Percentiles rank a stretch among this genome's conserved stretches.
These are phyloP conservation scores for Ustilago vetiveriae DNA, from an alignment of 1,284 basidiomycete species.

Conservation along the genomic window DNA sequence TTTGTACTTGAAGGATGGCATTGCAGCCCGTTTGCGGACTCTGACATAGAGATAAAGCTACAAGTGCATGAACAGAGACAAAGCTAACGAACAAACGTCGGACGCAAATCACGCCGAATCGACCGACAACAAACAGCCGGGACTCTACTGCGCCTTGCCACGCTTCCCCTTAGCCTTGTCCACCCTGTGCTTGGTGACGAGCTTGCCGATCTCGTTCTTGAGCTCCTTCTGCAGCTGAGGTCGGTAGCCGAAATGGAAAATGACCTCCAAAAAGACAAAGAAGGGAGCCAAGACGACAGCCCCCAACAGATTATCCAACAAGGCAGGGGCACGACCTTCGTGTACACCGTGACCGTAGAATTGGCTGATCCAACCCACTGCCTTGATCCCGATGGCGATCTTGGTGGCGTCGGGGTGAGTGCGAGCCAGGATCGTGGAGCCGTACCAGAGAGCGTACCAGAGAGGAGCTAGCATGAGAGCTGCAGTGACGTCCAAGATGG, in stretches of 20 bases:
- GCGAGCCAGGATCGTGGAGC: constrained; percentile 21
- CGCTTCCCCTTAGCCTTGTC: constrained; percentile 33
- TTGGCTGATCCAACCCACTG: constrained; percentile 55
- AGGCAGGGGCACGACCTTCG: constrained; percentile 55
- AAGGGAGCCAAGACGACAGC: constrained; percentile 60
- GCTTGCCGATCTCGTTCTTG: constrained; percentile 54
- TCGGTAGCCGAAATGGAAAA: constrained; percentile 59
- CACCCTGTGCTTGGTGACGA: constrained; percentile 44
- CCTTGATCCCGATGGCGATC: constrained; percentile 37
- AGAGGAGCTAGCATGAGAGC: constrained; percentile 50
- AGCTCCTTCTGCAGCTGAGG: constrained; percentile 55
- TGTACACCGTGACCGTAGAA: constrained; percentile 62
- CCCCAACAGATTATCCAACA: constrained; percentile 58
- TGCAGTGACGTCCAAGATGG: constrained; percentile 47
- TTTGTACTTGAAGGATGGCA: no score
- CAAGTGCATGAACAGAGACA: no score
- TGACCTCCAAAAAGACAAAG: constrained; percentile 59
- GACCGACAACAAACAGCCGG: background rate
- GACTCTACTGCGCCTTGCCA: constrained; percentile 21
- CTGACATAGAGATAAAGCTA: no score
- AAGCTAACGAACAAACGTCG: no score
- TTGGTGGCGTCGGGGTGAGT: constrained; percentile 33
- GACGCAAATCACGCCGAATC: no score
- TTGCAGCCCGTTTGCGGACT: no score
- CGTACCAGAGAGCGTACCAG: constrained; percentile 43